phyloP scores from a whole-genome alignment of 805 yeast genomes.

The Brettanomyces custersianus region DNA sequence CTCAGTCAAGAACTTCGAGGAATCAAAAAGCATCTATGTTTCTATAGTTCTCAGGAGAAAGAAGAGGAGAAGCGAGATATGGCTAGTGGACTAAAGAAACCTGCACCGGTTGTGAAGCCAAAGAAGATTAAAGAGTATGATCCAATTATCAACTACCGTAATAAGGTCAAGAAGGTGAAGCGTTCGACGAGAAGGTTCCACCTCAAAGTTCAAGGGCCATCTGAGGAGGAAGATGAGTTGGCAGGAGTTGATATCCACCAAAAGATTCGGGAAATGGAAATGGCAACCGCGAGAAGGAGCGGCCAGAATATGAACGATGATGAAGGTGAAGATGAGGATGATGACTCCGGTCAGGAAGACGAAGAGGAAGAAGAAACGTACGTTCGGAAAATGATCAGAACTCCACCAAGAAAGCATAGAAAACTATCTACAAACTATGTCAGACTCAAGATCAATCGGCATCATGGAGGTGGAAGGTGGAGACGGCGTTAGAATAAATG shows the following conservation, averaged over 20 bases:
- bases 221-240: slow-evolving; percentile 22
- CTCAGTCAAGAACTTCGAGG: slow-evolving; percentile 38
- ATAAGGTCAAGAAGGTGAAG: slow-evolving; percentile 37
- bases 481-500: slow-evolving; percentile 12
- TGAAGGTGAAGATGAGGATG: slow-evolving; percentile 15
- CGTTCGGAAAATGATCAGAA: slow-evolving; percentile 11
- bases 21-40: slow-evolving; percentile 19
- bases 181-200: slow-evolving; percentile 44
- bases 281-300: slow-evolving; percentile 9
- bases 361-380: slow-evolving; percentile 15
- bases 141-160: slow-evolving; percentile 11
- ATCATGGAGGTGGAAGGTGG: slow-evolving; percentile 16
- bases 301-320: slow-evolving; percentile 8
- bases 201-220: slow-evolving; percentile 30
- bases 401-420: slow-evolving; percentile 4
- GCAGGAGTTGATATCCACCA: slow-evolving; percentile 33
- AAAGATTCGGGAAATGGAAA: slow-evolving; percentile 26
- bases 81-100: background rate
- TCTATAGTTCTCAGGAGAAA: slow-evolving; percentile 9
- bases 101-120: background rate
- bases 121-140: slow-evolving; percentile 5
- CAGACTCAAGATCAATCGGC: slow-evolving; percentile 23
- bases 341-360: slow-evolving; percentile 13
- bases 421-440: slow-evolving; percentile 28
- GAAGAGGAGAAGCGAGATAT: slow-evolving; percentile 8